Percentiles rank a stretch among this genome's conserved stretches.
These are phyloP conservation scores for Aspergillus sp. DNA, from an alignment of 2,329 filamentous ascomycete species.

Conservation along the genomic window DNA sequence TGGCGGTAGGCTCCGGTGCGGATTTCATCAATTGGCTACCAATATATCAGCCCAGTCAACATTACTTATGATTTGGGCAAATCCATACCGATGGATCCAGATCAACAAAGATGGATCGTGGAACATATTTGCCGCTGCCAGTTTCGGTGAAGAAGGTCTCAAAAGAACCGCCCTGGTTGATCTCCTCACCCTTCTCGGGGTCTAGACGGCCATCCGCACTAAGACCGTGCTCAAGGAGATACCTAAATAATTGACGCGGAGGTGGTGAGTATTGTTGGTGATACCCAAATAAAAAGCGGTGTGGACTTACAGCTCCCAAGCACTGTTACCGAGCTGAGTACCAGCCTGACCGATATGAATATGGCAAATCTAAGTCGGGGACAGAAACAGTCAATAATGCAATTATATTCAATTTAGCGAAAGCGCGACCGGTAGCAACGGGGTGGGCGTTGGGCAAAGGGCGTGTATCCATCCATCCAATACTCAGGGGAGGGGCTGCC, in stretches of 20 bases:
- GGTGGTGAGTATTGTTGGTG: neutral
- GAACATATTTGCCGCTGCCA: constrained; percentile 64
- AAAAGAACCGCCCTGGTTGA: constrained; percentile 57
- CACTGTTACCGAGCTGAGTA: constrained; percentile 66
- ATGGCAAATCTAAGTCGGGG: constrained; percentile 57
- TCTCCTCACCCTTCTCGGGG: constrained; percentile 53
- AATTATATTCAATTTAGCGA: neutral
- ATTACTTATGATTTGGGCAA: neutral
- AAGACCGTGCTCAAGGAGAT: constrained; percentile 66
- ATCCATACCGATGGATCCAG: constrained; percentile 60
- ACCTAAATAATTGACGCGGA: constrained; percentile 42
- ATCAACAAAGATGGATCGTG: constrained; percentile 67
- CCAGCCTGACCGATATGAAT: constrained; percentile 69
- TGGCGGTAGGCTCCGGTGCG: constrained; percentile 62
- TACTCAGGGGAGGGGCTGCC: constrained; percentile 19
- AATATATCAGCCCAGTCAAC: constrained; percentile 11
- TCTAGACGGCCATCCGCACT: constrained; percentile 60
- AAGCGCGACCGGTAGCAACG: neutral
- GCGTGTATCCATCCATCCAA: constrained; percentile 2
- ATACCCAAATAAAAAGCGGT: constrained; percentile 27
- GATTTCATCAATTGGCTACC: constrained; percentile 65
- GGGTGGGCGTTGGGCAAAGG: neutral
- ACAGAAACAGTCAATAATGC: constrained; percentile 14
- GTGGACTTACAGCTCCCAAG: constrained; percentile 65
- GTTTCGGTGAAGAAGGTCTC: constrained; percentile 70